Base-by-base conservation (phyloP, 2,329 filamentous ascomycete genomes). In the Penicillium brasilianum region DNA sequence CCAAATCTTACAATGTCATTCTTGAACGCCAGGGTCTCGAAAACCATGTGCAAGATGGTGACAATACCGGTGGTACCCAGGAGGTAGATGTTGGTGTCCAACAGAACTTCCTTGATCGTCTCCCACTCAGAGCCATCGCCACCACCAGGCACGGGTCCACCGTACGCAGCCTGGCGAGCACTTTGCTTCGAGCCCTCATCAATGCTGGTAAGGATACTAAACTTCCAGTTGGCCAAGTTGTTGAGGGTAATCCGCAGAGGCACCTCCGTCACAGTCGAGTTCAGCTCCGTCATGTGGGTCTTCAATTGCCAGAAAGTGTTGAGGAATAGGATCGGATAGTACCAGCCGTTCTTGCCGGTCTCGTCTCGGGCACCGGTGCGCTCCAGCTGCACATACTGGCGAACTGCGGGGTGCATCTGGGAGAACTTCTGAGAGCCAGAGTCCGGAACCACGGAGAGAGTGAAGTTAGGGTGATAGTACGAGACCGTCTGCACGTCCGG, bases 271-370 rank as follows among this genome's bases (percentile, higher is more conserved):
- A 97, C 91, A 0, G 95, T 98, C 16, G 92, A 90, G 76, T 99
- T 99, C 54, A 99, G 82, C 67, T 93, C 85, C 22, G 85, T 92
- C 94, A 98, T 98, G 70, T 98, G 92, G 65, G 85, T 89, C 74
- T 87, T 91, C 66, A 99, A 84, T 78, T 98, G 94, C 95, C 95
- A 99, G 79, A 99, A 99, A 4, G 90, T 96, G 80, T 99, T 99
- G 74, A 95, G 83, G 75, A 92, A 99, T 41, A 98, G 80, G 48
- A 97, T 87, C 4, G 95, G 95, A 73, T 90, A 88, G 74, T 98
- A 99, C 93, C 93, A 99, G 63, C 90, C 89, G 78, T 98, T 92
- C 78, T 93, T 86, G 39, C 95, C 95, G 14, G 87, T 88, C 1
- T 84, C 87, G 76, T 99, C 95, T 62, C 95, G 88, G 48, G 92